Evolutionary conservation across 225 moss, liverwort and hornwort genomes (phyloP).

Genomic region (Lunularia cruciata): DNA sequence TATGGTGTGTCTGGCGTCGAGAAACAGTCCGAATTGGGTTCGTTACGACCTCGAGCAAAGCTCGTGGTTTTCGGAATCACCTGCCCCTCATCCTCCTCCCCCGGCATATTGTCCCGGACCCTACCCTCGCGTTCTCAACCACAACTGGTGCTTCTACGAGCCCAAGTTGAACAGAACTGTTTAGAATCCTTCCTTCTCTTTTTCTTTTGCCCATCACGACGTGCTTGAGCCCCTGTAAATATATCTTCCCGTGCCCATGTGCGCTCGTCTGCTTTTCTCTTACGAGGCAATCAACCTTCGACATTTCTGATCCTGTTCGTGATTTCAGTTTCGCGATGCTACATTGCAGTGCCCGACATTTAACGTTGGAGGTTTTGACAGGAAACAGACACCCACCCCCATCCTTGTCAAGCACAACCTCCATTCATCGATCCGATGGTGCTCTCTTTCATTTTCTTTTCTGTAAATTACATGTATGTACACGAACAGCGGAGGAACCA

Average conservation of each 20-base stretch:
- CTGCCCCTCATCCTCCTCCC: conserved; percentile 16
- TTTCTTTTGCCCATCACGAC: not conserved
- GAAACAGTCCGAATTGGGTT: conserved; percentile 7
- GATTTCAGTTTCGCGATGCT: not conserved
- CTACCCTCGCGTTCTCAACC: conserved; percentile 2
- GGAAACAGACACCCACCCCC: not conserved
- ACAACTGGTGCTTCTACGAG: conserved; percentile 34
- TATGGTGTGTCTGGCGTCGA: conserved; percentile 25
- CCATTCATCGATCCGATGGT: not conserved
- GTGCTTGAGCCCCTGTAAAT: not conserved
- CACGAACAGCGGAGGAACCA: not conserved
- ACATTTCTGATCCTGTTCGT: not conserved
- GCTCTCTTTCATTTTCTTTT: not conserved
- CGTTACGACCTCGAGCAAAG: conserved; percentile 11
- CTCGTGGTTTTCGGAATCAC: conserved; percentile 21
- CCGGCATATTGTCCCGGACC: not conserved
- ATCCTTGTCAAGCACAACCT: not conserved
- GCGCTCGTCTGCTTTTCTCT: not conserved
- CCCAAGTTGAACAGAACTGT: conserved; percentile 23
- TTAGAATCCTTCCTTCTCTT: not conserved
- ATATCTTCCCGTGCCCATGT: not conserved
- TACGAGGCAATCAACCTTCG: not conserved
- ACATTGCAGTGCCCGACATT: not conserved
- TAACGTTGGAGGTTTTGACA: not conserved
- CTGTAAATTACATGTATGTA: not conserved